Evolutionary conservation across 164 flowering plant species (phyloP).

Genomic region (Pachysandra terminalis): DNA sequence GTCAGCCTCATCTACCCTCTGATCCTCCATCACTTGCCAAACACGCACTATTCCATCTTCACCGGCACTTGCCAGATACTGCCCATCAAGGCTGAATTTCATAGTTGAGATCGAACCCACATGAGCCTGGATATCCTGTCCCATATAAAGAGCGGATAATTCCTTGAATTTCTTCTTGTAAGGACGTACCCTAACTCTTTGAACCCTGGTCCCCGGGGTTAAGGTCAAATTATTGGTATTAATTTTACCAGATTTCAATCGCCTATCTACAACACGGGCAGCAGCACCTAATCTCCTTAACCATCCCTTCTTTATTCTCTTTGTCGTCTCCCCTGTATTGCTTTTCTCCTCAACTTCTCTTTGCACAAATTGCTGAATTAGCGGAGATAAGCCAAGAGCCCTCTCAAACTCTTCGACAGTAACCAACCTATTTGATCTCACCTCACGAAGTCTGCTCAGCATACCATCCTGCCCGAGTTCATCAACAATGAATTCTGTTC

Average conservation of each 20-base stretch:
- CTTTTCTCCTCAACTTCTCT: conserved; percentile 24
- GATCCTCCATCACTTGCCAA: conserved; percentile 69
- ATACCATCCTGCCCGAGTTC: conserved; percentile 27
- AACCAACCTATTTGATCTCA: conserved; percentile 34
- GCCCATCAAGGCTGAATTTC: conserved; percentile 82
- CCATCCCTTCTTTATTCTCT: conserved; percentile 50
- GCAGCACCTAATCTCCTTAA: conserved; percentile 35
- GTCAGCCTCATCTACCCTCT: conserved; percentile 32
- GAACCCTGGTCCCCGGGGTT: conserved; percentile 16
- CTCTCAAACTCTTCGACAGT: conserved; percentile 47
- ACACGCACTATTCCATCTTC: conserved; percentile 73
- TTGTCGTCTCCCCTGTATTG: conserved; percentile 15
- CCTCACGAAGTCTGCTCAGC: conserved; percentile 29
- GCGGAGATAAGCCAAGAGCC: conserved; percentile 32
- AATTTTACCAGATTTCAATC: conserved; percentile 12
- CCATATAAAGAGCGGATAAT: conserved; percentile 53
- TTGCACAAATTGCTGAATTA: conserved; percentile 27
- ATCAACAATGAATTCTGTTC: conserved; percentile 28
- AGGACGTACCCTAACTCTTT: conserved; percentile 39
- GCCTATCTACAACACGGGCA: conserved; percentile 27
- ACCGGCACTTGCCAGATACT: conserved; percentile 72
- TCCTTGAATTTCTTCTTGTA: conserved; percentile 52
- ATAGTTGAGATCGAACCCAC: conserved; percentile 63
- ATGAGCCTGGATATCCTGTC: conserved; percentile 72
- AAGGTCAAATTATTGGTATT: conserved; percentile 6